Base-by-base conservation (phyloP, 345 rosid genomes). In the Carallia pectinifolia region DNA sequence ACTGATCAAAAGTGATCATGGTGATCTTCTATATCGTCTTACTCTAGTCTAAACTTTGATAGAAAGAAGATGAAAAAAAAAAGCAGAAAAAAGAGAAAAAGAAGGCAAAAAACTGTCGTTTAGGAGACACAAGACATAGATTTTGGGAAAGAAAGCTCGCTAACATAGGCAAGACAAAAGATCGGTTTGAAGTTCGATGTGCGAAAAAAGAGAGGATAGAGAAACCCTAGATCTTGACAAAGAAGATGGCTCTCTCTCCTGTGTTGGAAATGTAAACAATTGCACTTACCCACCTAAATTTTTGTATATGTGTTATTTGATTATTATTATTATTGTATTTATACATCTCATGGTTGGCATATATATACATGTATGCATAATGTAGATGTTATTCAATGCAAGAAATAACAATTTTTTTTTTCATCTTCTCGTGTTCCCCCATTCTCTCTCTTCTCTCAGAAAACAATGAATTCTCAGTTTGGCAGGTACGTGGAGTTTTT, bases 221-320 rank as follows among this genome's bases (percentile, higher is more conserved):
- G 65, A 74, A 81, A 81, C 82, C 85, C 87, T 81, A 81, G 83
- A 81, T 79, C 85, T 84, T 71, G 74, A 76, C 81, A 78, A 64
- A 53, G 77, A 75, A 72, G 82, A 60, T 58, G 36, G 64, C 64
- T 67, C 73, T 73, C 77, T 36, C 71, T 55, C 76, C 34, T n/a
- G 71, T 71, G 66, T 80, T 56, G 75, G 81, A 69, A 74, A 33
- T 71, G 79, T 78, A 76, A 81, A 80, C 76, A 70, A 77, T 81
- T 67, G 59, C 71, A 74, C 74, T 81, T 70, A 62, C 71, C 78
- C 74, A 78, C 82, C 77, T 73, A 73, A 76, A 70, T 30, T 61
- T 76, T 66, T 73, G 53, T 73, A 50, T 31, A 63, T 27, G 23
- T 52, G 23, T 52, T 53, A 56, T 47, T 72, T 58, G 39, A 69